phyloP scores from a whole-genome alignment of 495 filamentous ascomycete genomes.

The Trichocladium antarcticum region DNA sequence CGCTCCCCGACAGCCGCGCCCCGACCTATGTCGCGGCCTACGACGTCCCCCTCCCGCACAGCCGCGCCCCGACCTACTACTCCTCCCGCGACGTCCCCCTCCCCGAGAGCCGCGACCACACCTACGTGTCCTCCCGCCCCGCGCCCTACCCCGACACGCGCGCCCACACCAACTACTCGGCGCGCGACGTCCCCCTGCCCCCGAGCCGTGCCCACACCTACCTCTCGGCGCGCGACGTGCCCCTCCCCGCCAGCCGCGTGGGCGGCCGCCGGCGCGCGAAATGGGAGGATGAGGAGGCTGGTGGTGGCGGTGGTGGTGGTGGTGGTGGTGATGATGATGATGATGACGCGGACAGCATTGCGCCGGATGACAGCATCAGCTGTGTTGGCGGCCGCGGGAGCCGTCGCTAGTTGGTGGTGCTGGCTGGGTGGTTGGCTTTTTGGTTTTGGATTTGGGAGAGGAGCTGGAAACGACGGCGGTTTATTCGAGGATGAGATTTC shows the following conservation, averaged over 20 bases:
- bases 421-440: not conserved
- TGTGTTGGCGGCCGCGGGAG: slow-evolving; percentile 44
- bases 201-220: slow-evolving; percentile 14
- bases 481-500: not conserved
- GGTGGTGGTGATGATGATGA: slow-evolving; percentile 22
- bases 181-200: slow-evolving; percentile 14
- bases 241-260: slow-evolving; percentile 28
- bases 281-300: slow-evolving; percentile 26
- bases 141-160: not conserved
- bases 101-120: slow-evolving; percentile 13
- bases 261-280: slow-evolving; percentile 16
- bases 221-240: slow-evolving; percentile 16
- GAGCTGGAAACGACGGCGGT: not conserved
- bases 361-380: slow-evolving; percentile 57
- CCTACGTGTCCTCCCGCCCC: slow-evolving; percentile 1
- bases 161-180: slow-evolving; percentile 3
- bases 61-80: slow-evolving; percentile 13
- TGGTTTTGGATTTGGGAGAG: not conserved
- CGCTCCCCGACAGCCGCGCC: slow-evolving; percentile 16
- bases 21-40: slow-evolving; percentile 11
- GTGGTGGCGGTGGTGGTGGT: slow-evolving; percentile 22
- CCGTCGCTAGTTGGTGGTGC: not conserved
- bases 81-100: slow-evolving; percentile 13
- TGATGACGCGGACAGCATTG: slow-evolving; percentile 36
- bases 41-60: slow-evolving; percentile 16